Evolutionary conservation across 805 yeast genomes (phyloP), one percentile per base, ranked within the genome.

Genomic region (Debaryomyces hansenii): DNA sequence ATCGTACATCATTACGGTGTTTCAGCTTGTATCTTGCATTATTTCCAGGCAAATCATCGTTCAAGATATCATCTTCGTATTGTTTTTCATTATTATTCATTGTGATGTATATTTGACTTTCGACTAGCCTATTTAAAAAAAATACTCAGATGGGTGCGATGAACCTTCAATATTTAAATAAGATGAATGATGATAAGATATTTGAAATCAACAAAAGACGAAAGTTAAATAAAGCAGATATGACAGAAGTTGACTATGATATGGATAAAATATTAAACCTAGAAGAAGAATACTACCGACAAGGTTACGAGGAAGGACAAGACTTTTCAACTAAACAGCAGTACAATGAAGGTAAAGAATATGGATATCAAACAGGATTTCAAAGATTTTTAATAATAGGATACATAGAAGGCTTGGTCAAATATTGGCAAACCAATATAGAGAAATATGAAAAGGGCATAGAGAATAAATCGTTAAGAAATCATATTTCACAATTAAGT

Each of bases 281-380:
- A 21, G 96, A 88, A 57, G 73, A 79, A 34, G 70, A 77, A 58
- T 74, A 57, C 62, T 90, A 88, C 59, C 62, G 77, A 5, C 81
- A 80, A 49, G 97, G 97, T 1, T 86, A 66, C 59, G 56, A 66
- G 41, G 94, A 88, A 50, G 98, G 96, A 1, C 77, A 77, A 34
- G 64, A 68, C 4, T 85, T 79, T 42, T 86, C 90, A 0, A 67
- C 81, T 0, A 63, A 61, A 40, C 78, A 82, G 37, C 90, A 90
- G 40, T 73, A 66, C 42, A 52, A 72, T 2, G 97, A 90, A 60
- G 97, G 97, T 1, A 85, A 84, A 58, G 90, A 88, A 58, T 84
- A 82, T 53, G 98, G 98, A 0, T 74, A 83, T 37, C 94, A 86
- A 59, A 83, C 87, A 0, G 90, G 89, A 0, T 85, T 82, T 56